A percentile compares a stretch with the other conserved stretches of the same genome.
phyloP scores from a whole-genome alignment of 345 rosid genomes.

The Murraya koenigii region DNA sequence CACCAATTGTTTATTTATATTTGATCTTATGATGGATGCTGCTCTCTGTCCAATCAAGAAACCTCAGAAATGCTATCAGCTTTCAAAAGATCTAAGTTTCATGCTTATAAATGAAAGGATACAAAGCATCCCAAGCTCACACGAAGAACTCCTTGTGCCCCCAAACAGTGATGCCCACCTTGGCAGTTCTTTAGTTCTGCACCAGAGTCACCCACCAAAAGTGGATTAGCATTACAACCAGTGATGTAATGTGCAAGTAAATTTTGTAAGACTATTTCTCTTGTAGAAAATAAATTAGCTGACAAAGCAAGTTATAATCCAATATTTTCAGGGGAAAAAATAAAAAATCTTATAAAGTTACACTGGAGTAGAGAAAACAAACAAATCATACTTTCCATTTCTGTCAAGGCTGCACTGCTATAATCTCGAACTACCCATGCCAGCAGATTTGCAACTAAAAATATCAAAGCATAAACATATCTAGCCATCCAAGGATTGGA shows the following conservation, averaged over 20 bases:
- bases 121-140: slow-evolving; percentile 98
- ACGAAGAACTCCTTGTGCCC: slow-evolving; percentile 88
- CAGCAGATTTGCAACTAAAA: slow-evolving; percentile 69
- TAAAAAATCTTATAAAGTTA: neutral
- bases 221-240: slow-evolving; percentile 10
- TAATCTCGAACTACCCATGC: slow-evolving; percentile 95
- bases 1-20: neutral
- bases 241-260: neutral
- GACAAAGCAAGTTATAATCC: neutral
- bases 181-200: slow-evolving; percentile 71
- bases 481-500: slow-evolving; percentile 97
- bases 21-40: neutral
- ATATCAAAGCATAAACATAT: slow-evolving; percentile 75
- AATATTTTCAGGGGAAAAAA: neutral
- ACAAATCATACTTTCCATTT: slow-evolving; percentile 66
- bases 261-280: neutral
- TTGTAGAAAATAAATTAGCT: neutral
- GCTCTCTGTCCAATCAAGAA: neutral
- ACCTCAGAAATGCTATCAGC: neutral
- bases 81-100: neutral
- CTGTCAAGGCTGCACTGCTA: slow-evolving; percentile 54
- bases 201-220: slow-evolving; percentile 19
- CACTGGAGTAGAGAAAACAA: neutral
- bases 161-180: slow-evolving; percentile 76
- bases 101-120: slow-evolving; percentile 47